Evolutionary conservation across 2,329 filamentous ascomycete species (phyloP), one percentile per base, ranked within the genome.

Genomic region (Pyrenophora seminiperda): DNA sequence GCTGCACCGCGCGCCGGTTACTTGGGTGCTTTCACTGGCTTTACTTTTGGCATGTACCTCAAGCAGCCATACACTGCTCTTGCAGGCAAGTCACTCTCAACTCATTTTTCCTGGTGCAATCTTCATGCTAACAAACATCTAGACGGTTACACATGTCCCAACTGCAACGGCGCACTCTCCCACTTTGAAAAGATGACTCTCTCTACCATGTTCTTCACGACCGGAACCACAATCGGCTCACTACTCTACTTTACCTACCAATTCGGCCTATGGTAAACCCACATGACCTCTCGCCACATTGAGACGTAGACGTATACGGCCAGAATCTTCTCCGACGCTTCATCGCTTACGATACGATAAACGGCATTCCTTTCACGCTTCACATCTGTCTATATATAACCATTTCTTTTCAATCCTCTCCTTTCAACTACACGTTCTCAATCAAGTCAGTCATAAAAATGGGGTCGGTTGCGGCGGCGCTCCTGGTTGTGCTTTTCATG

Each of bases 11-110:
- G 65, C 11, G 75, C 84, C 0, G 85, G 85, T 5, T 78, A 85
- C 62, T 68, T 88, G 34, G 76, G 73, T 13, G 73, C 77, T 2
- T 80, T 75, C 62, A 77, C 75, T 48, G 75, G 78, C 13, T 82
- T 80, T 62, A 74, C 68, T 5, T 88, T 88, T 62, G 85, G 82
- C 53, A 85, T 88, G 81, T 88, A 88, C 67, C 65, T 66, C 19
- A 77, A 79, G 33, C 81, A 82, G 68, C 49, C 75, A 3, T 80
- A 82, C 64, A 78, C 75, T 4, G 75, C 79, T 5, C 74, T 80
- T 47, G 61, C 66, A 36, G 75, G 81, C 83, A 73, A 66, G 78
- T 63, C 30, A 17, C 10, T 2, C 11, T 30, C 3, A 7, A 7
- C 32, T 18, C 7, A 11, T 2, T 2, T 3, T 18, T 20, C 13